Evolutionary conservation across 2,329 filamentous ascomycete species (phyloP).

Genomic region (Epichloe uncinata): DNA sequence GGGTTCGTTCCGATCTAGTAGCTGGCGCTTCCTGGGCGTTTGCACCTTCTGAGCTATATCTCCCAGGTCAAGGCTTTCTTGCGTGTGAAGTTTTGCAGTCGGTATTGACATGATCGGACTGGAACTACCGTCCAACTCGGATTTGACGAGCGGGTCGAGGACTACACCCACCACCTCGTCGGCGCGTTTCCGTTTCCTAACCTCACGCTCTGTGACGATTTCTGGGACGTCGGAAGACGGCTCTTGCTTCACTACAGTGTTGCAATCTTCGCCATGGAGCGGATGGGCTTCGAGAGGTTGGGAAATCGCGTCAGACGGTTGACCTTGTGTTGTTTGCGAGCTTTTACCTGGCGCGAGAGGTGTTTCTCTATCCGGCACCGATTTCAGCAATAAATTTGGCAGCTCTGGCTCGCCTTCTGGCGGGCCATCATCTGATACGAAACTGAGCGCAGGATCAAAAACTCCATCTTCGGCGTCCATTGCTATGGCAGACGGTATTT

Average conservation of each 20-base stretch:
- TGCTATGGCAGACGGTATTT: not conserved
- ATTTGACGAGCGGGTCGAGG: conserved; percentile 26
- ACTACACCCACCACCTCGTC: conserved; percentile 12
- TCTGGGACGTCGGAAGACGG: conserved; percentile 39
- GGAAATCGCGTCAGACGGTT: conserved; percentile 11
- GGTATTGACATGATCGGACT: conserved; percentile 15
- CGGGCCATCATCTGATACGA: not conserved
- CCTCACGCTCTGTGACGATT: conserved; percentile 34
- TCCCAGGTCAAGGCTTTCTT: conserved; percentile 47
- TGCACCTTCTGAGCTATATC: conserved; percentile 19
- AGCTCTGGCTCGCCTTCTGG: conserved; percentile 2
- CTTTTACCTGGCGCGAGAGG: conserved; percentile 5
- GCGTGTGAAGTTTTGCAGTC: conserved; percentile 19
- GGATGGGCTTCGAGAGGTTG: conserved; percentile 14
- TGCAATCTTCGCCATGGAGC: not conserved
- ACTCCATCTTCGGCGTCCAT: conserved; percentile 4
- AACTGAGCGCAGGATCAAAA: conserved; percentile 2
- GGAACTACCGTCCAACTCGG: conserved; percentile 20
- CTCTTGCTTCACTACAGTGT: conserved; percentile 31
- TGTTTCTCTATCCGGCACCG: not conserved
- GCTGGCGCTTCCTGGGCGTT: conserved; percentile 24
- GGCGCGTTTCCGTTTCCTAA: conserved; percentile 33
- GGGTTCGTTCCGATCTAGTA: conserved; percentile 10
- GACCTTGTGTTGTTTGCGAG: conserved; percentile 18
- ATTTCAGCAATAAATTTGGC: not conserved